Conservation (phyloP, 2,329 filamentous ascomycete species). For the Lithohypha guttulata region DNA sequence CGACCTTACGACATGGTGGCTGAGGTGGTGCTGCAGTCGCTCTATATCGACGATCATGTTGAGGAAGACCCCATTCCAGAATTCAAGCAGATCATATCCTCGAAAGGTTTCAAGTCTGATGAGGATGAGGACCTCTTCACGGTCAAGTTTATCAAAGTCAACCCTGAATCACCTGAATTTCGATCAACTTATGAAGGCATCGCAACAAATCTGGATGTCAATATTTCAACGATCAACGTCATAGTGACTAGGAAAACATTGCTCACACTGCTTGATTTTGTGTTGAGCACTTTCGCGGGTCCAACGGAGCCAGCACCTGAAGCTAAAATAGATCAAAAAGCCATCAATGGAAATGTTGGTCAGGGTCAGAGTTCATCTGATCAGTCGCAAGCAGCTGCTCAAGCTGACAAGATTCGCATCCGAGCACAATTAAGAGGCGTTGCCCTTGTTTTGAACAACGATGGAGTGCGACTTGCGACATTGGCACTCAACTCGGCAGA, state of each 20-base stretch:
- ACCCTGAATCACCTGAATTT: slow-evolving; percentile 84
- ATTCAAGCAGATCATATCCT: slow-evolving; percentile 96
- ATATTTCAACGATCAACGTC: slow-evolving; percentile 89
- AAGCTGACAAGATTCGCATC: slow-evolving; percentile 73
- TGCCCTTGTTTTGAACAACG: slow-evolving; percentile 88
- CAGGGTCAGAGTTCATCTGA: slow-evolving; percentile 13
- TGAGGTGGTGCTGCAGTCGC: slow-evolving; percentile 73
- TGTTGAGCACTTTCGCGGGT: slow-evolving; percentile 79
- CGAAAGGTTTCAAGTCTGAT: slow-evolving; percentile 59
- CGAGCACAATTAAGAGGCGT: slow-evolving; percentile 92
- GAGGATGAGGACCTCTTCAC: slow-evolving; percentile 72
- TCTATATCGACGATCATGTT: slow-evolving; percentile 90
- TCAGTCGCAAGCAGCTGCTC: slow-evolving; percentile 17
- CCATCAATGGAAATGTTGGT: slow-evolving; percentile 22
- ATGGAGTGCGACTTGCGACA: slow-evolving; percentile 87
- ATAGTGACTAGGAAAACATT: slow-evolving; percentile 89
- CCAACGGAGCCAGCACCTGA: slow-evolving; percentile 32
- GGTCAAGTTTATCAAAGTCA: slow-evolving; percentile 83
- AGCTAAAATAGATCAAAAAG: slow-evolving; percentile 27
- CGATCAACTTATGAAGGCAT: slow-evolving; percentile 84
- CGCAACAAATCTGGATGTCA: slow-evolving; percentile 82
- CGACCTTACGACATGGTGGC: slow-evolving; percentile 87
- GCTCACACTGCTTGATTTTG: slow-evolving; percentile 84
- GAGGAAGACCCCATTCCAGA: slow-evolving; percentile 73
- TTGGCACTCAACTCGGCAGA: slow-evolving; percentile 86